Percentiles rank a stretch among this genome's conserved stretches.
phyloP scores from a whole-genome alignment of 2,329 filamentous ascomycete species.

The Paraconiothyrium sp. region DNA sequence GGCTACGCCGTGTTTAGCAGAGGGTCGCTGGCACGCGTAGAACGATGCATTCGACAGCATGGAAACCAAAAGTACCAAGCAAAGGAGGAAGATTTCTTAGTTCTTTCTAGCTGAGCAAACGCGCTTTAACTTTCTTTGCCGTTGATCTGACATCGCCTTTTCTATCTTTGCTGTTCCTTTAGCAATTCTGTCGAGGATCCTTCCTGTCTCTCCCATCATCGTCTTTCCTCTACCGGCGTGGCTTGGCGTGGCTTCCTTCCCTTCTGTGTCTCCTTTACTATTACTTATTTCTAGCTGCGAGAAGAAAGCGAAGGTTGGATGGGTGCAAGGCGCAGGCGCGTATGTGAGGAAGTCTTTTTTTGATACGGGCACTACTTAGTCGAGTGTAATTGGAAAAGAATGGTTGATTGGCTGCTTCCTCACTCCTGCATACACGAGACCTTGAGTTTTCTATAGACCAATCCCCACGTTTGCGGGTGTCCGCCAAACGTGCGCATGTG shows the following conservation, averaged over 20 bases:
- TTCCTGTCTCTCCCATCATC: slow-evolving; percentile 26
- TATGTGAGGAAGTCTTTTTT: slow-evolving; percentile 30
- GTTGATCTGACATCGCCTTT: slow-evolving; percentile 28
- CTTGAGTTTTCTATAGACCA: neutral
- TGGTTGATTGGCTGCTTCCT: slow-evolving; percentile 24
- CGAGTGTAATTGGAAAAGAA: slow-evolving; percentile 43
- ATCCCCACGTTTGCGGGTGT: neutral
- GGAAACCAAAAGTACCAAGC: slow-evolving; percentile 29
- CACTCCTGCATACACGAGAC: neutral
- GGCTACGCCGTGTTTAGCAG: slow-evolving; percentile 29
- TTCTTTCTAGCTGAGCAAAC: slow-evolving; percentile 32
- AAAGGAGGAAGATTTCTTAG: slow-evolving; percentile 22
- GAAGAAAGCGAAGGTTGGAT: slow-evolving; percentile 27
- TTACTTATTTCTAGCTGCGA: slow-evolving; percentile 28
- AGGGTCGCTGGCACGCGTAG: slow-evolving; percentile 31
- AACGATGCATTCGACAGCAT: slow-evolving; percentile 32
- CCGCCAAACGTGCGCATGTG: neutral
- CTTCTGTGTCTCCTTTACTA: slow-evolving; percentile 23
- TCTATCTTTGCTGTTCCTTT: slow-evolving; percentile 35
- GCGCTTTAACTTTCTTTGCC: slow-evolving; percentile 35
- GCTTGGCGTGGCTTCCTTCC: slow-evolving; percentile 29
- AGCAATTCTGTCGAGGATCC: slow-evolving; percentile 29
- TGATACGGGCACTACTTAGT: slow-evolving; percentile 22
- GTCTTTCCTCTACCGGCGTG: slow-evolving; percentile 24
- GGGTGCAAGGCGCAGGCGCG: slow-evolving; percentile 36